Percentiles rank a stretch among this genome's conserved stretches.
These are phyloP conservation scores for Macaranga tanarius DNA, from an alignment of 441 rosid genomes.

Conservation along the genomic window DNA sequence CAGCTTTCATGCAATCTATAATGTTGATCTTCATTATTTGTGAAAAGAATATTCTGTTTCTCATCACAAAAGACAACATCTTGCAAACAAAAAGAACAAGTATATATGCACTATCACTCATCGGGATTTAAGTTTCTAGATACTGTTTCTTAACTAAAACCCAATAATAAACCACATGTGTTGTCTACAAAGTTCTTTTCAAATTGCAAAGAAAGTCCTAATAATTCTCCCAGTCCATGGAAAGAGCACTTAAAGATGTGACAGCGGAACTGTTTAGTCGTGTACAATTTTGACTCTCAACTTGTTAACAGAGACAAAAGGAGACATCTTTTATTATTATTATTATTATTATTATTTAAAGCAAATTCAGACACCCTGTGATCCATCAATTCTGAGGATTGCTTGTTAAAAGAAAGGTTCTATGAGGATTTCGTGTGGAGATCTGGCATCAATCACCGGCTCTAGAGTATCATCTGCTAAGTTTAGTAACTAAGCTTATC, in stretches of 20 bases:
- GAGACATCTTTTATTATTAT: not conserved
- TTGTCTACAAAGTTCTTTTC: not conserved
- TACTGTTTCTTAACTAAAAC: not conserved
- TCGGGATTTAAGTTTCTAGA: not conserved
- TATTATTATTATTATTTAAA: too few species aligned
- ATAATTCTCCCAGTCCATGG: not conserved
- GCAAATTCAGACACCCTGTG: not conserved
- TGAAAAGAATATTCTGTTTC: conserved; percentile 15
- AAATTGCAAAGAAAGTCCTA: not conserved
- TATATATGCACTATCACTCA: not conserved
- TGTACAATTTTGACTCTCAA: not conserved
- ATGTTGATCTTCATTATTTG: not conserved
- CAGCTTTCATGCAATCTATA: not conserved
- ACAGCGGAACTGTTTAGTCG: not conserved
- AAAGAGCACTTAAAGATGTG: not conserved
- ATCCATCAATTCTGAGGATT: too few species aligned
- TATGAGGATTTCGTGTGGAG: too few species aligned
- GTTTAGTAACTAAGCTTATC: too few species aligned
- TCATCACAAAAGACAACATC: conserved; percentile 12
- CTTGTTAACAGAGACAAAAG: not conserved
- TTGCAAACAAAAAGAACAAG: not conserved
- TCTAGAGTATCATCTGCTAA: too few species aligned
- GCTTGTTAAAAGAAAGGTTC: too few species aligned
- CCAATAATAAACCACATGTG: not conserved
- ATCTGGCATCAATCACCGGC: too few species aligned